Percentiles rank a stretch among this genome's conserved stretches.
phyloP scores from a whole-genome alignment of 192 early-diverging fungal genomes.

The Jimgerdemannia lactiflua region DNA sequence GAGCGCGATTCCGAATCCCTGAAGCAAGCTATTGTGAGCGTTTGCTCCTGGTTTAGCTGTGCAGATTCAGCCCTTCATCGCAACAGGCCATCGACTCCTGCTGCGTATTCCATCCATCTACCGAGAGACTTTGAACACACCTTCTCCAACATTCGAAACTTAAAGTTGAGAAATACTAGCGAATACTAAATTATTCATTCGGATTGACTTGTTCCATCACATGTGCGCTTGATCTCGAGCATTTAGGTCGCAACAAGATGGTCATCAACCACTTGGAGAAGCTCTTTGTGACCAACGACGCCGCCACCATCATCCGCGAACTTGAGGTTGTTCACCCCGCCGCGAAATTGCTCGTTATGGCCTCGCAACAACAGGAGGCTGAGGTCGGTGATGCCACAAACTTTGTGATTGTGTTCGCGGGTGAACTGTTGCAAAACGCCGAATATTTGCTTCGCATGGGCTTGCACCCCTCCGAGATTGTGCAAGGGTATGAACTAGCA shows the following conservation, averaged over 20 bases:
- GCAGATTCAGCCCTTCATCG: too few species aligned
- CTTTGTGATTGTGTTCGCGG: slow-evolving; percentile 91
- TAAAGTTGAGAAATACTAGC: too few species aligned
- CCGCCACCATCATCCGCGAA: slow-evolving; percentile 97
- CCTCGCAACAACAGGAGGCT: slow-evolving; percentile 95
- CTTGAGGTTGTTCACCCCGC: slow-evolving; percentile 98
- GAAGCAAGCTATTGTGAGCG: slow-evolving; percentile 3
- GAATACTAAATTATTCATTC: background rate
- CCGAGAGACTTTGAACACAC: too few species aligned
- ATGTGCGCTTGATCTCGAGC: background rate
- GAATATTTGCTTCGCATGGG: slow-evolving; percentile 93
- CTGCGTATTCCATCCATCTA: too few species aligned
- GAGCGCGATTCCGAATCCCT: background rate
- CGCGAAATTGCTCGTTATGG: slow-evolving; percentile 94
- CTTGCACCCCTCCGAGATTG: slow-evolving; percentile 91
- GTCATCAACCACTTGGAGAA: slow-evolving; percentile 99
- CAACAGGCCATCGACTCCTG: too few species aligned
- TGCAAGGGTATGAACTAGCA: slow-evolving; percentile 92
- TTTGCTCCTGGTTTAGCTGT: background rate
- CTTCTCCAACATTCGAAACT: too few species aligned
- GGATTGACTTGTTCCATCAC: background rate
- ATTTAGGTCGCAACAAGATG: slow-evolving; percentile 94
- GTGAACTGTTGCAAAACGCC: slow-evolving; percentile 92
- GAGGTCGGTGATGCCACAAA: slow-evolving; percentile 98
- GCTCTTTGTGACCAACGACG: slow-evolving; percentile 98